Evolutionary conservation across 306 rosid species (phyloP), one percentile per base, ranked within the genome.

Genomic region (Prinsepia uniflora): DNA sequence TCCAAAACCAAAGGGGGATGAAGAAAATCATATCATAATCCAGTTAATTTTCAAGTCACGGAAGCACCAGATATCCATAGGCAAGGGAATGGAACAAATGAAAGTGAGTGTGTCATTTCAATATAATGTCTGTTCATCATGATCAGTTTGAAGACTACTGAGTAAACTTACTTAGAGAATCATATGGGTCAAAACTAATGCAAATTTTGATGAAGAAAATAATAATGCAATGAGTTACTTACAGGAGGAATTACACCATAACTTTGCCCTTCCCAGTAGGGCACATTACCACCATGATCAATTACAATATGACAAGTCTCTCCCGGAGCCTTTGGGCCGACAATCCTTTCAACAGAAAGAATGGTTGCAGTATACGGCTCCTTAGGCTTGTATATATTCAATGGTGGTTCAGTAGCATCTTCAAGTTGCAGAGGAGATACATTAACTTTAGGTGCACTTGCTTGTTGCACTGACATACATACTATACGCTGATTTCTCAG

Each of bases 211-310:
- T 43, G 30, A 43, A 56, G 58, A 24, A 44, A 44, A 70, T 17
- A 44, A 70, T 19, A 3, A 67, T 19, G 20, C 7, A 9, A 49
- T 39, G 5, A 74, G 67, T 45, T 53, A 83, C 96, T 86, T 84
- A 94, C 99, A 6, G 96, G 97, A 54, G 99, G 97, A 75, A 94
- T 89, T 10, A 94, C 88, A 48, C 99, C 99, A 62, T 94, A 94
- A 84, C 97, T 94, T 77, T 94, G 97, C 53, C 99, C 99, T 88
- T 94, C 99, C 99, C 99, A 94, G 76, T 94, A 94, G 46, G 97
- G 99, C 72, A 91, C 95, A 82, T 91, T 91, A 58, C 96, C 97
- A 65, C 75, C 97, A 66, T 94, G 99, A 84, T 94, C 94, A 71
- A 94, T 89, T 82, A 94, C 97, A 74, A 94, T 80, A 81, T 94